Conservation (phyloP, 1,139 yeast genomes). For the Blastobotrys capitulatus region DNA sequence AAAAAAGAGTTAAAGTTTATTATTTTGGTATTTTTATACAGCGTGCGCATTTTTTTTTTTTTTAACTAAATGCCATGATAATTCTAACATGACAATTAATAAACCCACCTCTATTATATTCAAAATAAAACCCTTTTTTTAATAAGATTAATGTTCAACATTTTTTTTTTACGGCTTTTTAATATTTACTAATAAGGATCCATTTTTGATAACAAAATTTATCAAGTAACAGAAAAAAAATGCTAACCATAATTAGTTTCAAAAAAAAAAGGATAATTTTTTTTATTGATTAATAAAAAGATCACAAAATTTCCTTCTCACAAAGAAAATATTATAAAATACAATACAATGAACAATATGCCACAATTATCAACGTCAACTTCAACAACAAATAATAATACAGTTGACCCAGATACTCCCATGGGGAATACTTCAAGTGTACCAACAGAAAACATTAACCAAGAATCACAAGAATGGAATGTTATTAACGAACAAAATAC, state of each 20-base stretch:
- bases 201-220: not conserved
- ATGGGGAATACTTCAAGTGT: conserved; percentile 11
- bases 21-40: no score
- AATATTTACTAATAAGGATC: no score
- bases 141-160: no score
- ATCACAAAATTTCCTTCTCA: not conserved
- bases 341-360: conserved; percentile 2
- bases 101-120: no score
- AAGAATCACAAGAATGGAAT: conserved; percentile 2
- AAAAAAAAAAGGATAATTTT: not conserved
- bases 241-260: not conserved
- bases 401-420: conserved; percentile 13
- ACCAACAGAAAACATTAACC: not conserved
- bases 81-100: no score
- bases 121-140: no score
- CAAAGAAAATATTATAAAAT: not conserved
- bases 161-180: no score
- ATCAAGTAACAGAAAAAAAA: not conserved
- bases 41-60: no score
- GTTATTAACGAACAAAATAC: no score
- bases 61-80: no score
- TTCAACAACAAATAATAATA: conserved; percentile 4
- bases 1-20: no score
- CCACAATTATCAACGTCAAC: conserved; percentile 7
- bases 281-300: not conserved